Base-by-base conservation (phyloP, 2,329 filamentous ascomycete genomes). In the Tolypocladium guangdongense region DNA sequence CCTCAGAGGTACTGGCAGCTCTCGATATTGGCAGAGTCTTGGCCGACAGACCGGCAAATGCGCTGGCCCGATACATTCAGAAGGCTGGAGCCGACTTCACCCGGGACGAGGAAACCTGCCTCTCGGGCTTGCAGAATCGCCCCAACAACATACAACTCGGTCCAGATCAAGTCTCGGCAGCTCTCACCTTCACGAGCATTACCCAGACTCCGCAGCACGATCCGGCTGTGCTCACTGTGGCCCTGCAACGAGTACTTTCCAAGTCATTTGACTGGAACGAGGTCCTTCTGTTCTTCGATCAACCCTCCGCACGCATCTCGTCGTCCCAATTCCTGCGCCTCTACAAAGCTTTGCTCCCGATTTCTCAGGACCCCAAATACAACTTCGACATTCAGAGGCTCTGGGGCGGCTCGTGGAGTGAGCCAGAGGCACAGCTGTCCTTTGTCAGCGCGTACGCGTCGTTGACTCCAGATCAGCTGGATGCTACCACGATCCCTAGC, bases 391-490 rank as follows among this genome's bases (percentile, higher is more conserved):
- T 99, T 46, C 90, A 96, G 66, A 80, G 78, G 39, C 75, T 99
- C 24, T 97, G 93, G 91, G 91, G 91, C 55, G 91, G 91, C 63
- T 76, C 82, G 57, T 99, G 95, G 92, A 83, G 86, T 57, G 82
- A 95, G 60, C 81, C 87, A 16, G 84, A 95, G 57, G 89, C 93
- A 0, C 92, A 97, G 59, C 74, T 99, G 37, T 95, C 91, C n/a
- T 96, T 97, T 66, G 82, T 97, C 52, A 86, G 87, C 58, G 90
- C 90, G 20, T 96, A 92, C 66, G 78, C 92, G 24, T 88, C 87
- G 4, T 79, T 91, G 54, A 81, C 80, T 14, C 79, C 86, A 0
- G 81, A 88, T 32, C 82, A 91, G 62, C 78, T 96, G 30, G 90
- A 97, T 66, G 87, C 89, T 3, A 87, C 84, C 14, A 87, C 87